A percentile compares a stretch with the other conserved stretches of the same genome.
These are phyloP conservation scores for Daldinia decipiens DNA, from an alignment of 495 filamentous ascomycete species.

Conservation along the genomic window DNA sequence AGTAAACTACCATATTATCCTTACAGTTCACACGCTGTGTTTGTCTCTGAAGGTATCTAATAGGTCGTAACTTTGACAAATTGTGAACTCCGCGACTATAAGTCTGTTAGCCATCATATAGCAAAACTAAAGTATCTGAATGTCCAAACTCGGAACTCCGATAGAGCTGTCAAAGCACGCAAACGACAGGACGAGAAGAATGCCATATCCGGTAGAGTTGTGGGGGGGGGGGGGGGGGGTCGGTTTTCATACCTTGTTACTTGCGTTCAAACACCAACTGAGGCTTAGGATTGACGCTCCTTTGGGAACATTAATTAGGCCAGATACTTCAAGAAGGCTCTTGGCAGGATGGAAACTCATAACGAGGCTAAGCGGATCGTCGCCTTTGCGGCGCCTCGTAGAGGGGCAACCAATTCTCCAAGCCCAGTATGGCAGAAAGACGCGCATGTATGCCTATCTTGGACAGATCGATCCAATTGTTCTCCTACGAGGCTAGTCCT, in stretches of 20 bases:
- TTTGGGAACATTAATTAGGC: slow-evolving; percentile 5
- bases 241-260: slow-evolving; percentile 10
- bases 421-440: not conserved
- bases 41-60: not conserved
- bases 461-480: not conserved
- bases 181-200: slow-evolving; percentile 29
- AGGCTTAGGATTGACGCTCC: not conserved
- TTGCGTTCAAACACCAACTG: not conserved
- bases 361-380: slow-evolving; percentile 23
- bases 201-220: slow-evolving; percentile 27
- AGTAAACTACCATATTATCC: not conserved
- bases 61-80: not conserved
- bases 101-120: not conserved
- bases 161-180: not conserved
- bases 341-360: slow-evolving; percentile 18
- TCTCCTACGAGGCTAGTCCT: slow-evolving; percentile 3
- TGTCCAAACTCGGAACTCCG: not conserved
- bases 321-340: slow-evolving; percentile 6
- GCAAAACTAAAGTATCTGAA: not conserved
- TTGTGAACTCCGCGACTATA: slow-evolving; percentile 14
- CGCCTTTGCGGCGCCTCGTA: slow-evolving; percentile 18
- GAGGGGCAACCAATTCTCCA: not conserved
- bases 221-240: slow-evolving; percentile 30
- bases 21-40: not conserved
- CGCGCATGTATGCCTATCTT: not conserved